Evolutionary conservation across 495 filamentous ascomycete species (phyloP).

Genomic region (Viridothelium virens): DNA sequence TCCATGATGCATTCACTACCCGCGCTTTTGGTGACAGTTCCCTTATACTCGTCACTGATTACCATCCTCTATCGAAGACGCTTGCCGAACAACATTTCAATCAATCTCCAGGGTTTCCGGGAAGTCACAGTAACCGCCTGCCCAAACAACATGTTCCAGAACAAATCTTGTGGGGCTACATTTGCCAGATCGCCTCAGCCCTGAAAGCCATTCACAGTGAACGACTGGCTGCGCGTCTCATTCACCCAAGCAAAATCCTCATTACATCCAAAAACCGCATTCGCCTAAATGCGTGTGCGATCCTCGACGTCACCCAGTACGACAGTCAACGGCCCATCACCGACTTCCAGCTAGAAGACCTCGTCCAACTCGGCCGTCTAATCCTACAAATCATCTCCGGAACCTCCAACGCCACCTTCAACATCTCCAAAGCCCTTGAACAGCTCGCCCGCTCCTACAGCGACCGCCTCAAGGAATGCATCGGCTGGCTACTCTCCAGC

Average conservation of each 20-base stretch:
- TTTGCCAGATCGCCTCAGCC: slow-evolving; percentile 84
- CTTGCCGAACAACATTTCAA: slow-evolving; percentile 76
- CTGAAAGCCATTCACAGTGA: slow-evolving; percentile 76
- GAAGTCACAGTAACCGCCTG: neutral
- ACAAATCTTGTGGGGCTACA: slow-evolving; percentile 79
- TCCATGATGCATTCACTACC: slow-evolving; percentile 90
- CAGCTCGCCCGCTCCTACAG: slow-evolving; percentile 65
- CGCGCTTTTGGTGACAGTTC: slow-evolving; percentile 90
- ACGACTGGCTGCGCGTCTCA: slow-evolving; percentile 72
- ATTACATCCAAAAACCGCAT: slow-evolving; percentile 76
- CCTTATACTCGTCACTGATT: slow-evolving; percentile 87
- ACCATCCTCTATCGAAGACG: slow-evolving; percentile 84
- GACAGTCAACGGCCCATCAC: slow-evolving; percentile 55
- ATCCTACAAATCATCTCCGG: slow-evolving; percentile 70
- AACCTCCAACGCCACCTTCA: slow-evolving; percentile 48
- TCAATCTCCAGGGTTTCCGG: slow-evolving; percentile 12
- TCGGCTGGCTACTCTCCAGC: slow-evolving; percentile 63
- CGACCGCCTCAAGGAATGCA: slow-evolving; percentile 60
- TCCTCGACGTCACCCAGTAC: slow-evolving; percentile 78
- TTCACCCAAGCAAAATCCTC: slow-evolving; percentile 79
- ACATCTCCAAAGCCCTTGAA: slow-evolving; percentile 58
- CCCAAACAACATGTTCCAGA: slow-evolving; percentile 54
- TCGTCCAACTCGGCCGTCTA: slow-evolving; percentile 76
- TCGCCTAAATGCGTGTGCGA: slow-evolving; percentile 77
- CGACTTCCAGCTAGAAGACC: slow-evolving; percentile 80